These are phyloP conservation scores for Jacaranda copaia DNA, from an alignment of 257 asterid genomes.

Conservation along the genomic window DNA sequence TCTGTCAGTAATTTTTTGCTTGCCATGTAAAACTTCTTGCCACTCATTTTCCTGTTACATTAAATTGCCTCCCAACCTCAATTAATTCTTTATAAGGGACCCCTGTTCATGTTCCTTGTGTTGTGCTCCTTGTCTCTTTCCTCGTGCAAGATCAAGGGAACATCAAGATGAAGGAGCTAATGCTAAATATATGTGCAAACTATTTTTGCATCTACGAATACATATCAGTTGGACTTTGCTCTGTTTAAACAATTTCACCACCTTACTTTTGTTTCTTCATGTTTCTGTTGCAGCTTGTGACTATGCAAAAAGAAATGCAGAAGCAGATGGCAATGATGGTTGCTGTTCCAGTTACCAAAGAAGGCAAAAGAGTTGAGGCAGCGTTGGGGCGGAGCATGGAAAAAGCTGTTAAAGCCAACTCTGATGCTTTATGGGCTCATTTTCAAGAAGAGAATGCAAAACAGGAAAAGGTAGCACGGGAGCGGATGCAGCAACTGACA, in stretches of 20 bases:
- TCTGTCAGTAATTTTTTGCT: slow-evolving; percentile 3
- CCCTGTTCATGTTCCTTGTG: background rate
- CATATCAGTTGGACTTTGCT: background rate
- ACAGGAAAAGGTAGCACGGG: slow-evolving; percentile 83
- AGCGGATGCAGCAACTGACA: slow-evolving; percentile 68
- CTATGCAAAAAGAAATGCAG: slow-evolving; percentile 65
- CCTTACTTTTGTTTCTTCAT: slow-evolving; percentile 11
- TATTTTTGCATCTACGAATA: background rate
- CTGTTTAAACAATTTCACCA: background rate
- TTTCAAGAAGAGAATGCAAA: slow-evolving; percentile 82
- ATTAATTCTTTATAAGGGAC: background rate
- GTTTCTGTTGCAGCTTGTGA: slow-evolving; percentile 53
- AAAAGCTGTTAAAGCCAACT: slow-evolving; percentile 74
- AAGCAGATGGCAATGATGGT: slow-evolving; percentile 80
- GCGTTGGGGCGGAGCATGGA: slow-evolving; percentile 82
- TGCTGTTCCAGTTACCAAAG: slow-evolving; percentile 77
- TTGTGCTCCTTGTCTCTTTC: background rate
- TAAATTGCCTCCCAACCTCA: background rate
- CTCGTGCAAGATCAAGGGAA: background rate
- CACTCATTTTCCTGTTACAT: background rate
- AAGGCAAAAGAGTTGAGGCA: slow-evolving; percentile 85
- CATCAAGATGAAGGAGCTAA: slow-evolving; percentile 1
- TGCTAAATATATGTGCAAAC: background rate
- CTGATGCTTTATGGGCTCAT: slow-evolving; percentile 93
- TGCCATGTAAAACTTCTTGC: background rate